A percentile compares a stretch with the other conserved stretches of the same genome.
phyloP scores from a whole-genome alignment of 1,139 yeast species.

The Saccharomyces hybrid region DNA sequence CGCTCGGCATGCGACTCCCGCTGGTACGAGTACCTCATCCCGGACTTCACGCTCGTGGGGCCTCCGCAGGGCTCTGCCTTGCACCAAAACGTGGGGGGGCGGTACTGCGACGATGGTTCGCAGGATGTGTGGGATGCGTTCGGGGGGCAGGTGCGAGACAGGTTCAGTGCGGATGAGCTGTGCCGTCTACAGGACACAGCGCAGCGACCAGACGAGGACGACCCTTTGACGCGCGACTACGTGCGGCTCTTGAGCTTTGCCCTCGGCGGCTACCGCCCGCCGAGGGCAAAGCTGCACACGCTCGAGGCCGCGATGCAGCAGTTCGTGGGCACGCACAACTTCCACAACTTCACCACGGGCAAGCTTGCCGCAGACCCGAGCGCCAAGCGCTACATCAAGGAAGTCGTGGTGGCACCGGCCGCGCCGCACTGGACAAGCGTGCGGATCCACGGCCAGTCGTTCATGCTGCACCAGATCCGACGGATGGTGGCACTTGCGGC shows the following conservation, averaged over 20 bases:
- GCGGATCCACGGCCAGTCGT: constrained; percentile 92
- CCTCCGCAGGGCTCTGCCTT: neutral
- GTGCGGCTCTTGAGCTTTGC: constrained; percentile 61
- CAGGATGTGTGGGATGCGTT: neutral
- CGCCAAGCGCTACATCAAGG: constrained; percentile 64
- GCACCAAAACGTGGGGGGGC: neutral
- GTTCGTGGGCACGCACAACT: constrained; percentile 78
- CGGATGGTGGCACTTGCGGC: constrained; percentile 86
- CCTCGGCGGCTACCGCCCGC: constrained; percentile 56
- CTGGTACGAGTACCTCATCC: constrained; percentile 3
- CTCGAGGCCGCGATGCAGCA: constrained; percentile 55
- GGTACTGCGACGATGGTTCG: neutral
- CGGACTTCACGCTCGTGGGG: neutral
- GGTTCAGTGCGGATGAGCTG: constrained; percentile 91
- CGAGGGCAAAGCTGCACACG: constrained; percentile 45
- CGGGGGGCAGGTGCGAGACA: constrained; percentile 36
- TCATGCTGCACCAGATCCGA: constrained; percentile 90
- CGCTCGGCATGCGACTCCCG: constrained; percentile 1
- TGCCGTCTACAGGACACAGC: constrained; percentile 97
- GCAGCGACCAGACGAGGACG: constrained; percentile 36
- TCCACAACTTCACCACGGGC: constrained; percentile 84
- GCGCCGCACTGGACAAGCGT: constrained; percentile 87
- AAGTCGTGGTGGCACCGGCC: constrained; percentile 65
- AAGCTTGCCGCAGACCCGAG: constrained; percentile 68
- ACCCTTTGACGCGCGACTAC: neutral